These are phyloP conservation scores for Apophysomyces sp. DNA, from an alignment of 371 early-diverging fungal species.

Conservation along the genomic window DNA sequence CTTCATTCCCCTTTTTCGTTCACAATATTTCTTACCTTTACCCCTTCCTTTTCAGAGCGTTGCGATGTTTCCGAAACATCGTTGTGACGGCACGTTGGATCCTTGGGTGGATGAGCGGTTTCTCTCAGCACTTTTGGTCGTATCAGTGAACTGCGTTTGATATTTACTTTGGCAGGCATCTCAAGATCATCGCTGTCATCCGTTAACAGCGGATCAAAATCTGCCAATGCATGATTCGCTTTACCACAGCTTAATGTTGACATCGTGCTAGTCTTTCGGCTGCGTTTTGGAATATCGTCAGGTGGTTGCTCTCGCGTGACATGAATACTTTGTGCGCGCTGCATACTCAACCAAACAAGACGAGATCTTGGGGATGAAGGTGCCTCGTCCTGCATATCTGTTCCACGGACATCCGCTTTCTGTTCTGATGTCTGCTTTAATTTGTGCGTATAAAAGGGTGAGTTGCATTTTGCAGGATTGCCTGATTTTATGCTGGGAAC, in stretches of 20 bases:
- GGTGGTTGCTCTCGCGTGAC: not conserved
- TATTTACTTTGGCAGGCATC: not conserved
- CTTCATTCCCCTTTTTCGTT: not conserved
- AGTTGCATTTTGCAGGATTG: not conserved
- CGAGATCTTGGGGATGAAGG: conserved; percentile 1
- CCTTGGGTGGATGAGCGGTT: not conserved
- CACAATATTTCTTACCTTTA: conserved; percentile 31
- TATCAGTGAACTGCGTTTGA: not conserved
- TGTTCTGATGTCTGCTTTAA: not conserved
- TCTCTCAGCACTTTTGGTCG: not conserved
- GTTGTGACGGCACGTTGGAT: not conserved
- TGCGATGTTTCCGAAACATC: not conserved
- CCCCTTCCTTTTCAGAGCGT: conserved; percentile 31
- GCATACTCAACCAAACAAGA: not conserved
- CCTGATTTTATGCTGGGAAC: not conserved
- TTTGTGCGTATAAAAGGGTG: not conserved
- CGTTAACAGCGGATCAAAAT: conserved; percentile 8
- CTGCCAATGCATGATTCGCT: conserved; percentile 6
- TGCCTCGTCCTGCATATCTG: not conserved
- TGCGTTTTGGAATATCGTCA: not conserved
- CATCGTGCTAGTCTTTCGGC: conserved; percentile 7
- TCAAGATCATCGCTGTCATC: not conserved
- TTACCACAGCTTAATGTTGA: conserved; percentile 7
- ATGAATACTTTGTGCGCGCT: not conserved
- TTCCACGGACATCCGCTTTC: not conserved